Evolutionary conservation across 768 basidiomycete genomes (phyloP).

Genomic region (Trametes cubensis): DNA sequence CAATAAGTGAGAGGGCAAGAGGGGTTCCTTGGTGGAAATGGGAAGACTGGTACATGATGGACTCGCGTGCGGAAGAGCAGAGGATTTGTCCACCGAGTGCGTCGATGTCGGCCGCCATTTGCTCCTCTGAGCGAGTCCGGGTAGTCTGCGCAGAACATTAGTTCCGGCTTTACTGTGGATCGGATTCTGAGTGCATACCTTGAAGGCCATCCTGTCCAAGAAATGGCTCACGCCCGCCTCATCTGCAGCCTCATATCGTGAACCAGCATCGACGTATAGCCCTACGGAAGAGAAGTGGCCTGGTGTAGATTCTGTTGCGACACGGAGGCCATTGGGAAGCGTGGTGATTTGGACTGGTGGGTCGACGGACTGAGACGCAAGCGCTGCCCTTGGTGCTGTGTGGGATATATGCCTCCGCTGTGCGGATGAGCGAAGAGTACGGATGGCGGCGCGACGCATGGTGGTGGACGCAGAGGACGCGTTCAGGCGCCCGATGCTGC

Average conservation of each 20-base stretch:
- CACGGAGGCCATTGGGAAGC: slow-evolving; percentile 86
- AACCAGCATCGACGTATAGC: slow-evolving; percentile 91
- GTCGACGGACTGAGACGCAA: slow-evolving; percentile 18
- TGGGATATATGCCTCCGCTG: slow-evolving; percentile 3
- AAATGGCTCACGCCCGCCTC: slow-evolving; percentile 89
- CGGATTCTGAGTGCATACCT: slow-evolving; percentile 57
- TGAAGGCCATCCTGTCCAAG: slow-evolving; percentile 94
- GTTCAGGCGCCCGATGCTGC: slow-evolving; percentile 1
- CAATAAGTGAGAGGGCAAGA: slow-evolving; percentile 82
- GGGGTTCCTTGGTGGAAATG: slow-evolving; percentile 86
- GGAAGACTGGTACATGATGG: slow-evolving; percentile 98
- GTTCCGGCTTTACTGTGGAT: background rate
- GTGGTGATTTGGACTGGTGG: slow-evolving; percentile 71
- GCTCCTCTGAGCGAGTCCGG: slow-evolving; percentile 62
- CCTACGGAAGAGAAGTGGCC: slow-evolving; percentile 95
- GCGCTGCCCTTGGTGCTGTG: background rate
- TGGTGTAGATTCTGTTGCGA: slow-evolving; percentile 88
- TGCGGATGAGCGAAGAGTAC: slow-evolving; percentile 10
- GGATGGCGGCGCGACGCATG: slow-evolving; percentile 30
- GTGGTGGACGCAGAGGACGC: slow-evolving; percentile 13
- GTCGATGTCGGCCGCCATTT: slow-evolving; percentile 83
- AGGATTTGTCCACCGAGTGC: slow-evolving; percentile 88
- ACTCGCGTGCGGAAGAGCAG: slow-evolving; percentile 88
- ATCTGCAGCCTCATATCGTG: slow-evolving; percentile 77
- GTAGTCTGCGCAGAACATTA: slow-evolving; percentile 62